Conservation (phyloP, 2,329 filamentous ascomycete species). For the Grosmannia serpens region DNA sequence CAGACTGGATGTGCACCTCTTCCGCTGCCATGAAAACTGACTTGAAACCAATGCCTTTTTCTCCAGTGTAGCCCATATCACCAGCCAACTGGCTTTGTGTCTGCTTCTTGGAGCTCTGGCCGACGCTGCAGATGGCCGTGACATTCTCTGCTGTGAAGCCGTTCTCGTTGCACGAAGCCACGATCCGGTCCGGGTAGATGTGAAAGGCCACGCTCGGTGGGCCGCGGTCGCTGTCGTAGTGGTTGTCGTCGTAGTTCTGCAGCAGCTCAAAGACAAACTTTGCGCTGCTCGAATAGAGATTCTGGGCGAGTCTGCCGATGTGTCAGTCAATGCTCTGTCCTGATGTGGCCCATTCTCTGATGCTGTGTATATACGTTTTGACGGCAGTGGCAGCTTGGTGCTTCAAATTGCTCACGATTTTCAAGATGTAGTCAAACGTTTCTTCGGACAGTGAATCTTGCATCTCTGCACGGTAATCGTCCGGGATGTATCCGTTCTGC, state of each 20-base stretch:
- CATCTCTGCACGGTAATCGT: too few species aligned
- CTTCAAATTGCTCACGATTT: too few species aligned
- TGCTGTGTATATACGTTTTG: too few species aligned
- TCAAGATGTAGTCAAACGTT: too few species aligned
- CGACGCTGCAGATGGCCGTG: constrained; percentile 31
- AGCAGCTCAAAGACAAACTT: constrained; percentile 41
- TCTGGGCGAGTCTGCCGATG: constrained; percentile 24
- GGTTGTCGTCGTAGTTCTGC: constrained; percentile 43
- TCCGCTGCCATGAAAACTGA: constrained; percentile 35
- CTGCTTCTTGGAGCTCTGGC: constrained; percentile 34
- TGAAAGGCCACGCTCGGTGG: constrained; percentile 23
- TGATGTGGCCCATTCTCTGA: too few species aligned
- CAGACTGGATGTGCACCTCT: constrained; percentile 32
- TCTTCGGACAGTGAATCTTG: too few species aligned
- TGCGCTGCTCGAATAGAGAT: constrained; percentile 29
- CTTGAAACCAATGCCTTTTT: constrained; percentile 41
- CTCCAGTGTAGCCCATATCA: constrained; percentile 31
- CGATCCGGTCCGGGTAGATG: constrained; percentile 24
- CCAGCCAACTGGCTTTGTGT: too few species aligned
- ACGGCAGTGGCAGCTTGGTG: too few species aligned
- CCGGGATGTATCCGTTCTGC: too few species aligned
- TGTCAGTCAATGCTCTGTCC: not conserved
- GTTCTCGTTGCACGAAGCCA: constrained; percentile 38
- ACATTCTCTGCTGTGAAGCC: constrained; percentile 32
- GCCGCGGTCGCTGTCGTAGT: constrained; percentile 8